Evolutionary conservation across 495 filamentous ascomycete species (phyloP).

Genomic region (Penicillium herquei): DNA sequence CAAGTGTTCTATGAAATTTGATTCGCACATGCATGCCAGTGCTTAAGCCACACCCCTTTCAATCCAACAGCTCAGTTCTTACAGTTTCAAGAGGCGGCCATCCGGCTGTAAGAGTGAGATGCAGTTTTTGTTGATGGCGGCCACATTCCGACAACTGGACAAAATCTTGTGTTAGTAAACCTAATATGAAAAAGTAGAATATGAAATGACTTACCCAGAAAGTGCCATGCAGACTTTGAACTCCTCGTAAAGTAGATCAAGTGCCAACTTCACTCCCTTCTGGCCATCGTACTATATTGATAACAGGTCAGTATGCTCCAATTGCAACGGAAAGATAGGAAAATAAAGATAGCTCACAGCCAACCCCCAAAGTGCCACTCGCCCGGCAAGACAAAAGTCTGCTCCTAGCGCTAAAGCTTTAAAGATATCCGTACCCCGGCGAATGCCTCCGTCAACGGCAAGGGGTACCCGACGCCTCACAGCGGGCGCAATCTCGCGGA

Average conservation of each 20-base stretch:
- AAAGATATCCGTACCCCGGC: conserved; percentile 46
- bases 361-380: conserved; percentile 34
- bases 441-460: conserved; percentile 49
- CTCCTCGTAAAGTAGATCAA: conserved; percentile 5
- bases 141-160: too few species aligned
- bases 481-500: conserved; percentile 47
- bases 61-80: too few species aligned
- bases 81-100: too few species aligned
- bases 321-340: background rate
- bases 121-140: too few species aligned
- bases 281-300: conserved; percentile 2
- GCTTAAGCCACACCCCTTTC: too few species aligned
- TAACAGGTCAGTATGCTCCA: background rate
- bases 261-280: conserved; percentile 3
- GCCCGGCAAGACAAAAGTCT: conserved; percentile 50
- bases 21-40: too few species aligned
- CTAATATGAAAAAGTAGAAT: too few species aligned
- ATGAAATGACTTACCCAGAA: background rate
- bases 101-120: too few species aligned
- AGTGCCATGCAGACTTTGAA: conserved; percentile 7
- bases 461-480: conserved; percentile 45
- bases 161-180: too few species aligned
- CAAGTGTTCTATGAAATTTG: too few species aligned
- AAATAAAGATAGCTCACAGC: conserved; percentile 4
- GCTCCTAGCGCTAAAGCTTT: conserved; percentile 56